phyloP scores from a whole-genome alignment of 257 asterid genomes.

The Craterostigma plantagineum region DNA sequence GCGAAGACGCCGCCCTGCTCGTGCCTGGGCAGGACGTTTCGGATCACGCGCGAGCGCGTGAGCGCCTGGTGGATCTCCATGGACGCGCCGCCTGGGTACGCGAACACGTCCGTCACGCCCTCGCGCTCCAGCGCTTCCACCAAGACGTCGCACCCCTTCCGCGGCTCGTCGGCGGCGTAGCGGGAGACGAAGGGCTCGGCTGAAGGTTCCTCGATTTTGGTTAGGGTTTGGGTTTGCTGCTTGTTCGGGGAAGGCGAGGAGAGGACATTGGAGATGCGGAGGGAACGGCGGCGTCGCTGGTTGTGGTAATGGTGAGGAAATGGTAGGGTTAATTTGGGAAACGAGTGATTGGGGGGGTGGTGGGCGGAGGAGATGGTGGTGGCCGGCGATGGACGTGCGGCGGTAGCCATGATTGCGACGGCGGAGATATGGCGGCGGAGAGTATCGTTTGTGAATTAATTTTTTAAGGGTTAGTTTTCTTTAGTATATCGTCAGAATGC shows the following conservation, averaged over 20 bases:
- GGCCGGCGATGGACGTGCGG: no score
- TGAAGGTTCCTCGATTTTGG: not conserved
- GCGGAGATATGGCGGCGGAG: no score
- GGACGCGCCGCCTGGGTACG: slow-evolving; percentile 77
- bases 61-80: slow-evolving; percentile 83
- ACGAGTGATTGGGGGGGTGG: no score
- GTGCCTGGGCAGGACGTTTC: slow-evolving; percentile 73
- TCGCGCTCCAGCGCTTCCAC: slow-evolving; percentile 80
- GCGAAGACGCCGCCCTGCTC: slow-evolving; percentile 82
- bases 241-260: slow-evolving; percentile 9
- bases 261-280: slow-evolving; percentile 17
- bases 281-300: slow-evolving; percentile 13
- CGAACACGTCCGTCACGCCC: slow-evolving; percentile 69
- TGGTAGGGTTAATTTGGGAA: no score
- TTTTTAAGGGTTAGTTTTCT: no score
- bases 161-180: slow-evolving; percentile 45
- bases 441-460: no score
- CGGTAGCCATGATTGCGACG: no score
- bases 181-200: slow-evolving; percentile 26
- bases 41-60: slow-evolving; percentile 46
- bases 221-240: no score
- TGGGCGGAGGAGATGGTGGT: no score
- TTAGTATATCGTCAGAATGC: no score
- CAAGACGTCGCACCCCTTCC: slow-evolving; percentile 61
- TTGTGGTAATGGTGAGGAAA: slow-evolving; percentile 1